phyloP scores from a whole-genome alignment of 2,329 filamentous ascomycete genomes.

The Colletotrichum paranaense region DNA sequence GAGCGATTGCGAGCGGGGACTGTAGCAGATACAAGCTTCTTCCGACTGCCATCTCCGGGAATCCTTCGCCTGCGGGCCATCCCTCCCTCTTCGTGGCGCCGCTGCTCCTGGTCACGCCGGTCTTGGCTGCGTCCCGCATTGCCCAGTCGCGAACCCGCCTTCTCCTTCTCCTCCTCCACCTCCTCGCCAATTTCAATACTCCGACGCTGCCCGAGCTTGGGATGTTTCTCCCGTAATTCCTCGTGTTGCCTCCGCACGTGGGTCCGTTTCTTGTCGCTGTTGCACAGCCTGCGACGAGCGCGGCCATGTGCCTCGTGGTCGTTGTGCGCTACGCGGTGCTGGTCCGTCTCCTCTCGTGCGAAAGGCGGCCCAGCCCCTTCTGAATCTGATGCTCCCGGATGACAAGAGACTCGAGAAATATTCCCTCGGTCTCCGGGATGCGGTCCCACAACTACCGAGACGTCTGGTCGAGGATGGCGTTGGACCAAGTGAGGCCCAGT shows the following conservation, averaged over 20 bases:
- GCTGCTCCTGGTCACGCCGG: constrained; percentile 17
- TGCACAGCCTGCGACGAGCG: neutral
- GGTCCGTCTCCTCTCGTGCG: constrained; percentile 4
- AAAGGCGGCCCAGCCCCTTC: neutral
- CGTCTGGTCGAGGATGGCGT: neutral
- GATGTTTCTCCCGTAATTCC: neutral
- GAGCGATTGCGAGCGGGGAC: neutral
- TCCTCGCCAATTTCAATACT: neutral
- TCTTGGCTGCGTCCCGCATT: constrained; percentile 3
- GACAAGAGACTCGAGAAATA: neutral
- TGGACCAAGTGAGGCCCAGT: neutral
- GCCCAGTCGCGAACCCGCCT: neutral
- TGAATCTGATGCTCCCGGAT: constrained; percentile 9
- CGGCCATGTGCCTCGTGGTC: neutral
- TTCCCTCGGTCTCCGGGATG: neutral
- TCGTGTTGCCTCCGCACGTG: constrained; percentile 11
- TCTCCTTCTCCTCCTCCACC: neutral
- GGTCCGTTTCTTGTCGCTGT: neutral
- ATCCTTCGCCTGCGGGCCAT: neutral
- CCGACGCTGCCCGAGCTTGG: neutral
- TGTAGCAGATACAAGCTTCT: neutral
- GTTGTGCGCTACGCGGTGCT: neutral
- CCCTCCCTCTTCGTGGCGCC: neutral
- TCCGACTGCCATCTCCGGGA: neutral
- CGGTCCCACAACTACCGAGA: neutral